Base-by-base conservation (phyloP, 306 rosid species). In the Purshia tridentata region DNA sequence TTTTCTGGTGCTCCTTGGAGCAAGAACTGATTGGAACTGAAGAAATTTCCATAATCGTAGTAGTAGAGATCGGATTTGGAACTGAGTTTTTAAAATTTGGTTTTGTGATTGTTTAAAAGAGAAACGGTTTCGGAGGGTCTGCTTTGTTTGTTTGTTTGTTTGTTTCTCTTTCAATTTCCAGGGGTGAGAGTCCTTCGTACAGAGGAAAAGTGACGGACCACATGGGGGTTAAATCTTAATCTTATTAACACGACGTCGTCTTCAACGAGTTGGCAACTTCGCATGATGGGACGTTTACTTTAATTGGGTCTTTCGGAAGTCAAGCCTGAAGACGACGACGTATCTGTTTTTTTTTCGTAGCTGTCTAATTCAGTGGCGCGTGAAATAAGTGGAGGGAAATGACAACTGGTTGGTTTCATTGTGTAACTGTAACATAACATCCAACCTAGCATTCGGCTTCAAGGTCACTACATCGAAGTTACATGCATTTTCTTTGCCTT, bases 11-110 rank as follows among this genome's bases (percentile, higher is more conserved):
- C 61, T 88, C 97, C 74, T 82, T 85, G 51, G 91, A 88, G 76
- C 84, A 80, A 4, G 90, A 76, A 72, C 56, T 67, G 4, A 72
- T 52, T 49, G 91, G 83, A 56, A 76, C 69, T 19, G 96, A 71
- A 53, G 44, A 86, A 80, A 94, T 81, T 73, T 91, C 97, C 99
- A 94, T 89, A 10, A 12, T 14, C 6, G 69, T 19, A 46, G 56
- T 45, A 12, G 8, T 4, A 9, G 3, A 3, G 59, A 70, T 56
- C 51, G 4, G 35, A 44, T 45, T 6, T 8, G n/a, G 49, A 51
- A 9, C 0, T 48, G 20, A 0, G 20, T 8, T 61, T 15, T 0
- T 6, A 7, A 4, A 37, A 37, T 69, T 20, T n/a, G 18, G 51
- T 16, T 68, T 47, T 14, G 15, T 18, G 8, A 6, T 8, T 13